These are phyloP conservation scores for Fusarium tanahbumbuense DNA, from an alignment of 2,329 filamentous ascomycete genomes.

Conservation along the genomic window DNA sequence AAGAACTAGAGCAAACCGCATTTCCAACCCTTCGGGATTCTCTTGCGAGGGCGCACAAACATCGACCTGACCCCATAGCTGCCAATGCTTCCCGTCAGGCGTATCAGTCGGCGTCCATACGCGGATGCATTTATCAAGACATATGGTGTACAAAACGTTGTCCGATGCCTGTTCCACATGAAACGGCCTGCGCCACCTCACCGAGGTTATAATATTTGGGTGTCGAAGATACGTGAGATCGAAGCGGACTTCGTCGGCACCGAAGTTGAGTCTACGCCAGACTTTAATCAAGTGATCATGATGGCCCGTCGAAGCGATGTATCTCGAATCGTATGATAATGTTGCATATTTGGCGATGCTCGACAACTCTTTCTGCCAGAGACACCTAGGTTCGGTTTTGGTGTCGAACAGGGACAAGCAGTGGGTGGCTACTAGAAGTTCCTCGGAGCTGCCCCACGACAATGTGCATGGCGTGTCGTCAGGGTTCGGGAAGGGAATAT, in stretches of 20 bases:
- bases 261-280: conserved; percentile 89
- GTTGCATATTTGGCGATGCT: conserved; percentile 78
- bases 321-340: conserved; percentile 87
- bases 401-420: conserved; percentile 76
- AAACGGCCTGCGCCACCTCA: conserved; percentile 86
- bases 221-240: conserved; percentile 93
- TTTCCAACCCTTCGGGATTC: conserved; percentile 33
- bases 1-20: conserved; percentile 75
- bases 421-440: conserved; percentile 81
- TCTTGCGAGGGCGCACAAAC: conserved; percentile 75
- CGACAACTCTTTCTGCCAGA: conserved; percentile 82
- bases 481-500: conserved; percentile 50
- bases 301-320: conserved; percentile 83
- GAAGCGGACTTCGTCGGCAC: conserved; percentile 84
- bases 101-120: conserved; percentile 86
- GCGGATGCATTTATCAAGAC: conserved; percentile 81
- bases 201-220: conserved; percentile 78
- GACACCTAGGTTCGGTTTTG: conserved; percentile 60
- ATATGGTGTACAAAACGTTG: conserved; percentile 91
- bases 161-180: conserved; percentile 82
- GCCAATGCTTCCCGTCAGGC: conserved; percentile 76
- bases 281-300: conserved; percentile 90
- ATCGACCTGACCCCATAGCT: conserved; percentile 85
- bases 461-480: conserved; percentile 61
- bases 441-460: conserved; percentile 89